phyloP scores from a whole-genome alignment of 2,329 filamentous ascomycete genomes.

The Nemania serpens region DNA sequence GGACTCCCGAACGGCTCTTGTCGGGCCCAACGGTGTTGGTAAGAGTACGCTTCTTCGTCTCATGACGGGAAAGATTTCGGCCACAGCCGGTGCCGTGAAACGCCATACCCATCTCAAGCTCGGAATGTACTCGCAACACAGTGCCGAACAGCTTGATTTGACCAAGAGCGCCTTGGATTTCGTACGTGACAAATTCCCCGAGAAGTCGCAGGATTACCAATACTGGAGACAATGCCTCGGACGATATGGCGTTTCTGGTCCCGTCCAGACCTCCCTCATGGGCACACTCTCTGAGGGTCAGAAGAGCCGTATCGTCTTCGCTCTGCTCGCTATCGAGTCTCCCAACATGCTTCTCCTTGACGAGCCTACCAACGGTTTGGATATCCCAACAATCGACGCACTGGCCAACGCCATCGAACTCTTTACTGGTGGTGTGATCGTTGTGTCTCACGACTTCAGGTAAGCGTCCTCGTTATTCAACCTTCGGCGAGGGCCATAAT shows the following conservation, averaged over 20 bases:
- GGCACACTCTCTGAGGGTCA: conserved; percentile 97
- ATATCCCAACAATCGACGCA: conserved; percentile 98
- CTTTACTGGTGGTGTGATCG: conserved; percentile 93
- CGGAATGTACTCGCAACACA: conserved; percentile 97
- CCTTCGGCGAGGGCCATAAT: conserved; percentile 23
- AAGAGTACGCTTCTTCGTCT: conserved; percentile 95
- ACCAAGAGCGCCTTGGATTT: conserved; percentile 98
- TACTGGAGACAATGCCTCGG: conserved; percentile 99
- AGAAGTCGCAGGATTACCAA: conserved; percentile 95
- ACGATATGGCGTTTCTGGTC: conserved; percentile 89
- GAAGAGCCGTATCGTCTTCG: conserved; percentile 98
- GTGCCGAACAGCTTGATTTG: conserved; percentile 94
- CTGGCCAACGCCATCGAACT: conserved; percentile 97
- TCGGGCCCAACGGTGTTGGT: conserved; percentile 98
- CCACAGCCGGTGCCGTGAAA: conserved; percentile 79
- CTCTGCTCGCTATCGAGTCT: conserved; percentile 88
- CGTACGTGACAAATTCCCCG: conserved; percentile 89
- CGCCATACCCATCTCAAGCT: conserved; percentile 98
- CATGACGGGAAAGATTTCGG: conserved; percentile 93
- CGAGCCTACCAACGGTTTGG: conserved; percentile 98
- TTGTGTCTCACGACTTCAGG: conserved; percentile 99
- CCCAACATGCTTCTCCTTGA: conserved; percentile 98
- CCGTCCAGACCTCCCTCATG: conserved; percentile 95
- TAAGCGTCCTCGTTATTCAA: conserved; percentile 51
- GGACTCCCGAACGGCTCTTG: conserved; percentile 96